These are phyloP conservation scores for Porogramme epimiltina DNA, from an alignment of 1,284 basidiomycete genomes.

Conservation along the genomic window DNA sequence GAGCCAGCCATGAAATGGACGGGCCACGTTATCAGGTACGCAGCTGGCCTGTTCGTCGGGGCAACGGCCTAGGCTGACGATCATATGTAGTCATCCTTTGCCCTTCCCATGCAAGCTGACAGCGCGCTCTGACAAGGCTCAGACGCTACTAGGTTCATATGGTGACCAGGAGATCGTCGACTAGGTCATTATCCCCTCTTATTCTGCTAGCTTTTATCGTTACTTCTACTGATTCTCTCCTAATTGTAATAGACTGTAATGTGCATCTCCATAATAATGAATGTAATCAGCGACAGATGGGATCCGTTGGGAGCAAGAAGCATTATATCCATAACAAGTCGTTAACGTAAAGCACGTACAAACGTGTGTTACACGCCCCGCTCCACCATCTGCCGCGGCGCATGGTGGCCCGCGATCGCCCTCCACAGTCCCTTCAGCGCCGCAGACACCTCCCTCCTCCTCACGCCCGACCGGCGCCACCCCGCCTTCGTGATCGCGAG, in stretches of 20 bases:
- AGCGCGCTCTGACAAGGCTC: constrained; percentile 27
- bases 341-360: too few relatives aligned
- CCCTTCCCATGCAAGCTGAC: constrained; percentile 34
- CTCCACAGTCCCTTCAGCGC: constrained; percentile 69
- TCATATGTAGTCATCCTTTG: constrained; percentile 26
- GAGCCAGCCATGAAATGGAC: constrained; percentile 23
- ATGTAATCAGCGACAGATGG: too few relatives aligned
- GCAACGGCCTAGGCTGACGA: background rate
- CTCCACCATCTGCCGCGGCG: constrained; percentile 50
- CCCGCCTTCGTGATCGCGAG: constrained; percentile 51
- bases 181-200: too few relatives aligned
- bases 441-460: constrained; percentile 64
- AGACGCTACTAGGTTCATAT: constrained; percentile 18
- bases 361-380: constrained; percentile 32
- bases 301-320: too few relatives aligned
- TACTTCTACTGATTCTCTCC: too few relatives aligned
- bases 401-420: constrained; percentile 64
- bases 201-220: too few relatives aligned
- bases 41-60: too few relatives aligned
- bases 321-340: too few relatives aligned
- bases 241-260: too few relatives aligned
- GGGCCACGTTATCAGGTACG: constrained; percentile 26
- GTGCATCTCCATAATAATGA: too few relatives aligned
- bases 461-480: constrained; percentile 71
- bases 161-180: too few relatives aligned